phyloP scores from a whole-genome alignment of 441 rosid species.

The Geranium incanum region DNA sequence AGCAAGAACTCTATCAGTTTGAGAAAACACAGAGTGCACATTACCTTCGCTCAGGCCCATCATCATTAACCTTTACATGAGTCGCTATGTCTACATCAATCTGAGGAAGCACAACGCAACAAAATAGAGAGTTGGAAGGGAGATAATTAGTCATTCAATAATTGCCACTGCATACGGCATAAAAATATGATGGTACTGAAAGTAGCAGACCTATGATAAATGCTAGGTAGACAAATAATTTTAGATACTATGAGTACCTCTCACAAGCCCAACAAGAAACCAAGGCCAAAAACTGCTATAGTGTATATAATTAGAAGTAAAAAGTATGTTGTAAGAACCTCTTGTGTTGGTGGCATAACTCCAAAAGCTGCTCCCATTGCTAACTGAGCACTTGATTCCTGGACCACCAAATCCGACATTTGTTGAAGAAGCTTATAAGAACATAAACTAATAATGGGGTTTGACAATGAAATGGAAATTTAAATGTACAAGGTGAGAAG shows the following conservation, averaged over 20 bases:
- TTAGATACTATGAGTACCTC: too few relatives aligned
- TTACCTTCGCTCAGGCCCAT: constrained; percentile 81
- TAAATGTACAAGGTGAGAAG: constrained; percentile 60
- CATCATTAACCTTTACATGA: constrained; percentile 51
- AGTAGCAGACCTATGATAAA: too few relatives aligned
- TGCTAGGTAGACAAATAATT: too few relatives aligned
- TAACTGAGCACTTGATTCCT: constrained; percentile 94
- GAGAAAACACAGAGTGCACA: constrained; percentile 7
- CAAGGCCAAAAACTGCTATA: too few relatives aligned
- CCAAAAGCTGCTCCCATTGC: constrained; percentile 96
- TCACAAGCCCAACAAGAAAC: too few relatives aligned
- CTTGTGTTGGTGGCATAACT: constrained; percentile 58
- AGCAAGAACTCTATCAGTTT: background rate
- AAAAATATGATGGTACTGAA: too few relatives aligned
- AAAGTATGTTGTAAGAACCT: constrained; percentile 27
- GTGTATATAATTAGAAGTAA: background rate
- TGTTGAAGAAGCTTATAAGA: constrained; percentile 14
- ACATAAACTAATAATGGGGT: background rate
- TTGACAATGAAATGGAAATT: background rate
- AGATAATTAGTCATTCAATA: background rate
- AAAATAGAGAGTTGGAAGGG: background rate
- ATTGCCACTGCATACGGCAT: background rate
- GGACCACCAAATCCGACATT: constrained; percentile 26
- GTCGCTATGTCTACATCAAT: constrained; percentile 97
- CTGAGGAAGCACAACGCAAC: constrained; percentile 32